Conservation (phyloP, 306 rosid species). For the Sechiopsis laciniata region DNA sequence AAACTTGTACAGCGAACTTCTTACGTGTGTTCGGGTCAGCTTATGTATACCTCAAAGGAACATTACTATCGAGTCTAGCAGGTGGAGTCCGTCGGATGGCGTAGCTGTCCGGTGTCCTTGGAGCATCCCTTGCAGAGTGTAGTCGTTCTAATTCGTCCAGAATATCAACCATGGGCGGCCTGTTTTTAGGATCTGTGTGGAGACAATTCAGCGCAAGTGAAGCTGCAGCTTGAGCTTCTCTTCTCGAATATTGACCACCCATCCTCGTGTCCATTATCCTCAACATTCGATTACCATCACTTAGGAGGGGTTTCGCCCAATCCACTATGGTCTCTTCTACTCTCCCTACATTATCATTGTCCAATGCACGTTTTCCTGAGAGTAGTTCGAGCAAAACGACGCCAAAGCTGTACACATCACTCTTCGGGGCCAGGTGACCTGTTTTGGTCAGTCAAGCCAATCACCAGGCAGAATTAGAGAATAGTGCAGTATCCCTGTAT, state of each 20-base stretch:
- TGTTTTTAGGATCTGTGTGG: slow-evolving; percentile 49
- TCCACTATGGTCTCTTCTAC: slow-evolving; percentile 68
- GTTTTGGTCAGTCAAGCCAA: slow-evolving; percentile 22
- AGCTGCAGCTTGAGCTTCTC: slow-evolving; percentile 74
- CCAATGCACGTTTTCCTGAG: slow-evolving; percentile 60
- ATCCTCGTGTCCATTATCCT: slow-evolving; percentile 77
- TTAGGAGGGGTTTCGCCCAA: slow-evolving; percentile 72
- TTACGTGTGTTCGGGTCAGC: not conserved
- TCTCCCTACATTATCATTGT: slow-evolving; percentile 37
- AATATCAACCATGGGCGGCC: slow-evolving; percentile 67
- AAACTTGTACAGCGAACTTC: too few relatives aligned
- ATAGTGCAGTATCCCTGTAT: not conserved
- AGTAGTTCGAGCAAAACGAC: slow-evolving; percentile 73
- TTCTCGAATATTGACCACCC: slow-evolving; percentile 84
- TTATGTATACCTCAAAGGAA: too few relatives aligned
- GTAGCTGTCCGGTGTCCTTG: not conserved
- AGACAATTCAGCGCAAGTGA: slow-evolving; percentile 63
- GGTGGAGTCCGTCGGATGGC: not conserved
- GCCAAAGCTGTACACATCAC: slow-evolving; percentile 89
- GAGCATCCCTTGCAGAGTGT: slow-evolving; percentile 32
- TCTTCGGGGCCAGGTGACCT: slow-evolving; percentile 84
- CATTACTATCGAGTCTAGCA: not conserved
- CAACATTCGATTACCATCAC: slow-evolving; percentile 50
- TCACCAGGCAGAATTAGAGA: not conserved
- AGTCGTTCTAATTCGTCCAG: slow-evolving; percentile 52